Base-by-base conservation (phyloP, 2,329 filamentous ascomycete species). In the Penicillium griseofulvum region DNA sequence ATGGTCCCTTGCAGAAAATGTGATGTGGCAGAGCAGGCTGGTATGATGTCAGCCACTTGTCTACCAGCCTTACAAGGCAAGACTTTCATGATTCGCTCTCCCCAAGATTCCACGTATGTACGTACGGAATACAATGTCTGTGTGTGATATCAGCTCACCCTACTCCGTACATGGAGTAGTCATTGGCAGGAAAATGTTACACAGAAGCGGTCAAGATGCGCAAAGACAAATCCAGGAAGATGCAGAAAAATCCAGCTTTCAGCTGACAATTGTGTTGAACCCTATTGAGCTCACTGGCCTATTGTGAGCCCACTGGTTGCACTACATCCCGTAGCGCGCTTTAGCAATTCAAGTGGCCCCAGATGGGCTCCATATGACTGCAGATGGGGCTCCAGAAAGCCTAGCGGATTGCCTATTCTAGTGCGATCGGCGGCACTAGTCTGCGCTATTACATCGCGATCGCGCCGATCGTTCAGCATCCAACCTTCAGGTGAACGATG, bases 361-460 rank as follows among this genome's bases (percentile, higher is more conserved):
- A 56, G 45, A 45, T 55, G 37, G 49, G 39, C 44, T 33, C 53
- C 53, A 56, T 42, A 45, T 55, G 37, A 45, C 54, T 59, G 52
- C 62, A 64, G 57, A 58, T 55, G 53, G 54, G 54, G 54, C 37
- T 49, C 49, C 54, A 61, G 54, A 58, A 55, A 53, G 37, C 37
- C 45, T 47, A 52, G 42, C 42, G 24, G 16, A 17, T 52, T 59
- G 19, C 63, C 62, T 54, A 60, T 63, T 52, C 46, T 8, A 22
- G 54, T 33, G 33, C 42, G 60, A 63, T 60, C 54, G 34, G 60
- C 62, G 19, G 49, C 55, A 34, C 56, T 49, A 59, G 58, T 65
- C 63, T 63, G 56, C 60, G 55, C 63, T 62, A 65, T 65, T 65
- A 60, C 62, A 63, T 62, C 56, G 53, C 57, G 58, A 65, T 62